These are phyloP conservation scores for Alternaria alternata DNA, from an alignment of 2,329 filamentous ascomycete genomes.

Conservation along the genomic window DNA sequence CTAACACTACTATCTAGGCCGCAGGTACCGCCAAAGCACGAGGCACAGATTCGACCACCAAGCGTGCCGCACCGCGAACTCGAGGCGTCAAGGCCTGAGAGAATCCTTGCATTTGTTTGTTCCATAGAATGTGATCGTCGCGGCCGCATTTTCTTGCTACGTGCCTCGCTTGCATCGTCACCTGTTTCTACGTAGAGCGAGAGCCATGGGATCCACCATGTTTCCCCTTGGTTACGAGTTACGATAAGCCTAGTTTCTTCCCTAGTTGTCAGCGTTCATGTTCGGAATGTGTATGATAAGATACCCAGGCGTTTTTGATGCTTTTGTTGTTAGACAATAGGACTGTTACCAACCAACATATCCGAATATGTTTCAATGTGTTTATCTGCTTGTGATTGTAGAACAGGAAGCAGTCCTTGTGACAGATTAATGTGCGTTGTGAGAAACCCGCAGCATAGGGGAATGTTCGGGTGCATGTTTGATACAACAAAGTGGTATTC, in stretches of 20 bases:
- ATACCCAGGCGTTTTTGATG: conserved; percentile 13
- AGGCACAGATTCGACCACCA: conserved; percentile 20
- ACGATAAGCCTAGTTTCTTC: neutral
- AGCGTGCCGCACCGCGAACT: conserved; percentile 13
- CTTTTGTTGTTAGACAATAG: neutral
- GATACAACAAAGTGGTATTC: neutral
- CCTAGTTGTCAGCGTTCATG: neutral
- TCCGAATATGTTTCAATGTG: neutral
- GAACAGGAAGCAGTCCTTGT: neutral
- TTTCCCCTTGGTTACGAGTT: neutral
- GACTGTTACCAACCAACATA: neutral
- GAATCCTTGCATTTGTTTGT: neutral
- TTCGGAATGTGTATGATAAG: conserved; percentile 17
- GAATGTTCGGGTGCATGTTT: neutral
- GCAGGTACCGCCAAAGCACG: conserved; percentile 20
- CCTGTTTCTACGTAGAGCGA: neutral
- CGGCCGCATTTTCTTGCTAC: neutral
- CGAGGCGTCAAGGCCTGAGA: conserved; percentile 8
- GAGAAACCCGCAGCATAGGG: neutral
- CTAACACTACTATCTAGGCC: conserved; percentile 12
- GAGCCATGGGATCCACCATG: neutral
- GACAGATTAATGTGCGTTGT: neutral
- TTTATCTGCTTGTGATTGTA: neutral
- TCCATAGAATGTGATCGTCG: neutral
- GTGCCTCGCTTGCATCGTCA: neutral